Evolutionary conservation across 1,284 basidiomycete species (phyloP), one percentile per base, ranked within the genome.

Genomic region (Cutaneotrichosporon sp.): DNA sequence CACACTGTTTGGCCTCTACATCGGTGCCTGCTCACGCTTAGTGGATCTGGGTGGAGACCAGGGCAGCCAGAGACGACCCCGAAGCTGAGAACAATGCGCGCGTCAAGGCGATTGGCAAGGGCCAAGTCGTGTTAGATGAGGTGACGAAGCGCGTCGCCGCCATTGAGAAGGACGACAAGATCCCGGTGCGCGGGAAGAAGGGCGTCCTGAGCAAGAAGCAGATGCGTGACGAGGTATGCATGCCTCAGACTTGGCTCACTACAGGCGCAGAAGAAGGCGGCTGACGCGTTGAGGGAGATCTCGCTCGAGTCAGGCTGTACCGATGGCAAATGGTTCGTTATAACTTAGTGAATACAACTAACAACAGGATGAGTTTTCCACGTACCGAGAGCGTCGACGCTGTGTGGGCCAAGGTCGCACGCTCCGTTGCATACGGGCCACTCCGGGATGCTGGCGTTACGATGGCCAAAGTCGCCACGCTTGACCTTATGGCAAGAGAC

Each of bases 261-360:
- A 4, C 55, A 56, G 53, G 16, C 32, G 10, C 34, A 56, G n/a
- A 32, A 13, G 32, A 32, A 56, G 34, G 34, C 53, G 18, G 53
- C 53, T 18, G 53, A 56, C 32, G 70, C 59, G 10, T 57, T 78
- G 32, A 73, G 73, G 62, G 62, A 60, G 31, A 49, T 75, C 8
- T 69, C 71, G 0, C 26, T 62, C 8, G 60, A 66, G 18, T 62
- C 60, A 4, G 57, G 64, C 2, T 74, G 62, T 60, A 72, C 70
- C 7, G 11, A 13, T 14, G 75, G 75, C 7, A 77, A 78, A 63
- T 77, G 75, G 74, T 72, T 52, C 40, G 75, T 63, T 42, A 6
- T 16, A 10, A 26, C 7, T n/a, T 40, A 13, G 2, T 4, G n/a
- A 16, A 18, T 11, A 47, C 21, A 16, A 18, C 59, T 61, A 46